Evolutionary conservation across 2,329 filamentous ascomycete species (phyloP).

Genomic region (Teratosphaeria gauchensis): DNA sequence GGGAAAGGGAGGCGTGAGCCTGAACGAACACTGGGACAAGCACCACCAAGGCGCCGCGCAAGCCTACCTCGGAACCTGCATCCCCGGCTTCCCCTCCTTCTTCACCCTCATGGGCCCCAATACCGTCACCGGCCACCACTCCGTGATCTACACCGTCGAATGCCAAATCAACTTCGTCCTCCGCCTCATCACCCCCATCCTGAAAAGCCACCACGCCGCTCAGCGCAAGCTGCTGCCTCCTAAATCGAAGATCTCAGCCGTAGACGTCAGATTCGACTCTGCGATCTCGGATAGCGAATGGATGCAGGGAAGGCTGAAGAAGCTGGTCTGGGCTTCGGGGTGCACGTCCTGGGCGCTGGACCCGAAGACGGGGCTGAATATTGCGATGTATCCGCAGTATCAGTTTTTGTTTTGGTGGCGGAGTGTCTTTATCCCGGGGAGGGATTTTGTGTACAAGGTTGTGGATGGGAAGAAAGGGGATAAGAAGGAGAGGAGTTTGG

Average conservation of each 20-base stretch:
- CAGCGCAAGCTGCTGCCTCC: slow-evolving; percentile 11
- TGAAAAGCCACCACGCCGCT: slow-evolving; percentile 17
- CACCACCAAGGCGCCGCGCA: slow-evolving; percentile 23
- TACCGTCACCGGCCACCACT: slow-evolving; percentile 40
- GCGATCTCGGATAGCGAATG: slow-evolving; percentile 27
- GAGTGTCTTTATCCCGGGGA: slow-evolving; percentile 33
- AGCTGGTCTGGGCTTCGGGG: slow-evolving; percentile 41
- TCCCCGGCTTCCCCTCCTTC: slow-evolving; percentile 40
- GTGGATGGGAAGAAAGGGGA: slow-evolving; percentile 6
- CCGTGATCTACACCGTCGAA: slow-evolving; percentile 42
- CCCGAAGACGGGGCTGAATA: slow-evolving; percentile 37
- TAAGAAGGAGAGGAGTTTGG: slow-evolving; percentile 7
- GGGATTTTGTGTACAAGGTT: slow-evolving; percentile 16
- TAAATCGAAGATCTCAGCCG: slow-evolving; percentile 17
- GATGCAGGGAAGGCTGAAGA: slow-evolving; percentile 34
- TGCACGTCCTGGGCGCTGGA: slow-evolving; percentile 47
- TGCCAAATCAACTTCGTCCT: slow-evolving; percentile 43
- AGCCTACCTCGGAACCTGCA: slow-evolving; percentile 43
- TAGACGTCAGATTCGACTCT: slow-evolving; percentile 30
- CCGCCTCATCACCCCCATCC: slow-evolving; percentile 34
- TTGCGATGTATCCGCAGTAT: slow-evolving; percentile 45
- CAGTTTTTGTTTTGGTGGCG: slow-evolving; percentile 41
- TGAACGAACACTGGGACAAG: slow-evolving; percentile 33
- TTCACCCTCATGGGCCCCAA: slow-evolving; percentile 39
- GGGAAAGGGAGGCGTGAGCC: slow-evolving; percentile 32